These are phyloP conservation scores for Penicillium ucsense DNA, from an alignment of 495 filamentous ascomycete genomes.

Conservation along the genomic window DNA sequence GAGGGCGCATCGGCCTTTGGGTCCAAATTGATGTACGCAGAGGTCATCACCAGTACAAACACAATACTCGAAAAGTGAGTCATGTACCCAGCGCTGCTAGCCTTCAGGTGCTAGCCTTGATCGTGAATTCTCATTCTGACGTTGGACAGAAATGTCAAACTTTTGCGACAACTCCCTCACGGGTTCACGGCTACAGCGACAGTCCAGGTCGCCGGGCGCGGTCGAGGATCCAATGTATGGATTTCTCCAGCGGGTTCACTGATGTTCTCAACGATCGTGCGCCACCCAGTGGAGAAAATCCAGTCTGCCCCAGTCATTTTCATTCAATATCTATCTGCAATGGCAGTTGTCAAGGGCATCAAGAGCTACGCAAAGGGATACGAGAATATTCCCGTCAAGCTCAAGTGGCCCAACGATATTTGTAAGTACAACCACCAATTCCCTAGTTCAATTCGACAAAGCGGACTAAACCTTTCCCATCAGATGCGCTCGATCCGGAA, in stretches of 20 bases:
- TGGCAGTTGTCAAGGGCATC: slow-evolving; percentile 84
- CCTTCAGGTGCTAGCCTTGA: too few relatives aligned
- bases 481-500: slow-evolving; percentile 64
- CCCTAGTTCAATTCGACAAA: too few relatives aligned
- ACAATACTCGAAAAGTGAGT: slow-evolving; percentile 84
- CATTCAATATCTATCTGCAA: slow-evolving; percentile 82
- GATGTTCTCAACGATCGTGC: slow-evolving; percentile 77
- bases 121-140: slow-evolving; percentile 7
- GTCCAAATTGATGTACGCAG: slow-evolving; percentile 70
- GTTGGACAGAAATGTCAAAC: slow-evolving; percentile 54
- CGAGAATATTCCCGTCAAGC: slow-evolving; percentile 60
- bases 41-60: slow-evolving; percentile 90
- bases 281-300: slow-evolving; percentile 63
- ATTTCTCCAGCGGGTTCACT: slow-evolving; percentile 80
- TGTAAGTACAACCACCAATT: slow-evolving; percentile 28
- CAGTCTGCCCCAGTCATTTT: slow-evolving; percentile 78
- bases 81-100: too few relatives aligned
- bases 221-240: slow-evolving; percentile 90
- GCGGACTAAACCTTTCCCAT: too few relatives aligned
- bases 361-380: slow-evolving; percentile 71
- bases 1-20: slow-evolving; percentile 60
- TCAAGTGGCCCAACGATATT: slow-evolving; percentile 99
- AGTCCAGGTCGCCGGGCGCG: slow-evolving; percentile 81
- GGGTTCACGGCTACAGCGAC: slow-evolving; percentile 91
- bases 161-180: slow-evolving; percentile 65